Evolutionary conservation across 2,329 filamentous ascomycete genomes (phyloP), one percentile per base, ranked within the genome.

Genomic region (Penicillium glabrum): DNA sequence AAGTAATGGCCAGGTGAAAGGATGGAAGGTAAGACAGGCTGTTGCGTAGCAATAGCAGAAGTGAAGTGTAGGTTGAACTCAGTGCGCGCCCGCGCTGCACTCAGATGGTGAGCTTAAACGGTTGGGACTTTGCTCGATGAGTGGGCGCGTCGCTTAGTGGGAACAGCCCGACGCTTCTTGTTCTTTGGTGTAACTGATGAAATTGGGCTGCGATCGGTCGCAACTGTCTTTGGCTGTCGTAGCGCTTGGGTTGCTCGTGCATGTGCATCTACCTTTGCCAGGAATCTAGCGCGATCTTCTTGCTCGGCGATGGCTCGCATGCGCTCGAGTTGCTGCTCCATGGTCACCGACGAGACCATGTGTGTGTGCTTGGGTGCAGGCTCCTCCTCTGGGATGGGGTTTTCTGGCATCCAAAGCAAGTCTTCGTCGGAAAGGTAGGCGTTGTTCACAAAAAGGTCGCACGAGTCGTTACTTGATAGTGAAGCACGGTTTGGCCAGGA

Each of bases 341-440:
- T 75, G 16, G 71, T 75, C 23, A 75, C 53, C 26, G 69, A 70
- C 53, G 53, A 61, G 11, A 58, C 56, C 13, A 63, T 21, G 0
- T 45, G 57, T 53, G 65, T 59, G 5, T 67, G 61, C 26, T 66
- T 47, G 13, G 58, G 60, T 4, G 63, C 60, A 1, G 64, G 8
- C 11, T 35, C 66, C 45, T 73, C 70, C 21, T 72, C 69, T 47
- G 69, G 68, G 21, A 72, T 57, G 5, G 59, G 60, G 13, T 68
- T 61, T 51, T 69, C 63, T n/a, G 69, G 67, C 53, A 68, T 68
- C 53, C 69, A 69, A 57, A 73, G 72, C 37, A 77, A 69, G 46
- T 77, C 75, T 56, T 77, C 75, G 46, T 77, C 75, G 13, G 75
- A 77, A 27, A 77, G 72, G 51, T 74, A 77, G 46, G 75, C 72